Evolutionary conservation across 2,329 filamentous ascomycete species (phyloP).

Genomic region (Pseudopyricularia cyperi): DNA sequence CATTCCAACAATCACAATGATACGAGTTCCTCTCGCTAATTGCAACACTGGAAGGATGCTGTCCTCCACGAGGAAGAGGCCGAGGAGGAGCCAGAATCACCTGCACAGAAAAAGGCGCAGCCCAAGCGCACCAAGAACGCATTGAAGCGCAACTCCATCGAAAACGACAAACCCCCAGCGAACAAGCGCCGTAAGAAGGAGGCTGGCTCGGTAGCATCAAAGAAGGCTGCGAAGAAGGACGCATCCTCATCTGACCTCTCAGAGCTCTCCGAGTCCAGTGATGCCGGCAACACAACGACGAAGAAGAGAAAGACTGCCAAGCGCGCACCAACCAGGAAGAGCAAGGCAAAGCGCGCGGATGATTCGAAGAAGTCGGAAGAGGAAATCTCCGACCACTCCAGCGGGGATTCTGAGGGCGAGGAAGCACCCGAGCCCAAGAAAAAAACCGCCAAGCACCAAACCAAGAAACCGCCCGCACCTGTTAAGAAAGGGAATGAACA

Average conservation of each 20-base stretch:
- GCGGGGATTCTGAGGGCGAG: conserved; percentile 4
- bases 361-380: conserved; percentile 16
- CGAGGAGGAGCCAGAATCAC: not conserved
- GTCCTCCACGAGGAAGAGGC: conserved; percentile 3
- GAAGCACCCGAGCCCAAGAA: not conserved
- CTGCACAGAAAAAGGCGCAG: conserved; percentile 3
- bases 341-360: conserved; percentile 11
- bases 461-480: not conserved
- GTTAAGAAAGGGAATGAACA: not conserved
- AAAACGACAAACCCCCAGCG: conserved; percentile 4
- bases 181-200: conserved; percentile 8
- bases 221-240: conserved; percentile 8
- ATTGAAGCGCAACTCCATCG: conserved; percentile 16
- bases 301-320: conserved; percentile 10
- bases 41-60: not conserved
- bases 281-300: not conserved
- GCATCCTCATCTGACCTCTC: conserved; percentile 9
- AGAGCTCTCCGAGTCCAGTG: not conserved
- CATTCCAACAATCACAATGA: not conserved
- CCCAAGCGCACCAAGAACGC: conserved; percentile 12
- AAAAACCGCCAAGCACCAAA: not conserved
- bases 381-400: conserved; percentile 3
- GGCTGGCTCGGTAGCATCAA: conserved; percentile 3
- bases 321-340: not conserved
- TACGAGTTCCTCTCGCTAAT: not conserved